phyloP scores from a whole-genome alignment of 176 grass and related monocot species.

The Oryza coarctata region DNA sequence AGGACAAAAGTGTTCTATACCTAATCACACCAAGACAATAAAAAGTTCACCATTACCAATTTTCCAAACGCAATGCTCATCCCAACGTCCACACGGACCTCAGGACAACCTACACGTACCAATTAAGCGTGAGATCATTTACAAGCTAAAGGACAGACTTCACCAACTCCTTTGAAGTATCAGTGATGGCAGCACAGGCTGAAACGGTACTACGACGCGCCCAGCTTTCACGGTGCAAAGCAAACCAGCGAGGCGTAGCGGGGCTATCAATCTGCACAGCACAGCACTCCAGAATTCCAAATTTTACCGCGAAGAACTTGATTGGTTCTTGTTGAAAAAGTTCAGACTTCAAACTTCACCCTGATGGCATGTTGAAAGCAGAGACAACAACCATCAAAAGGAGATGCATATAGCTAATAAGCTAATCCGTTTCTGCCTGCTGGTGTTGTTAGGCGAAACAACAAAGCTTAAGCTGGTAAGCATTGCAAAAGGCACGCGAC shows the following conservation, averaged over 20 bases:
- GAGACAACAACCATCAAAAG: background rate
- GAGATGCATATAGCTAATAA: too few relatives aligned
- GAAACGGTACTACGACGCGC: background rate
- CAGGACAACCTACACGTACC: background rate
- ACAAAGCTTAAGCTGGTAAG: background rate
- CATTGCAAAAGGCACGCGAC: background rate
- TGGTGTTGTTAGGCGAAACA: background rate
- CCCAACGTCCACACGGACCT: background rate
- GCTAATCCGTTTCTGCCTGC: background rate
- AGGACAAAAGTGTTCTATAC: background rate
- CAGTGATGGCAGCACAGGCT: background rate
- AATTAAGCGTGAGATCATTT: background rate
- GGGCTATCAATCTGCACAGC: too few relatives aligned
- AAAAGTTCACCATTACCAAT: background rate
- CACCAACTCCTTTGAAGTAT: slow-evolving; percentile 10
- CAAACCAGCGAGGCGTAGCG: background rate
- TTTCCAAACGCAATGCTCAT: background rate
- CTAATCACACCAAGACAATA: background rate
- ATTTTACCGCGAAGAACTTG: background rate
- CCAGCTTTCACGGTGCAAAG: background rate
- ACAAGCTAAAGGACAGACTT: background rate
- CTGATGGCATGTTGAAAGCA: background rate
- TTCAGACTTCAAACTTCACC: background rate
- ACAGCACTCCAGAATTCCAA: too few relatives aligned
- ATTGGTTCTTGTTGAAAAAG: background rate